A percentile compares a stretch with the other conserved stretches of the same genome.
Conservation (phyloP, 2,329 filamentous ascomycete species). For the Colletotrichum sp. region DNA sequence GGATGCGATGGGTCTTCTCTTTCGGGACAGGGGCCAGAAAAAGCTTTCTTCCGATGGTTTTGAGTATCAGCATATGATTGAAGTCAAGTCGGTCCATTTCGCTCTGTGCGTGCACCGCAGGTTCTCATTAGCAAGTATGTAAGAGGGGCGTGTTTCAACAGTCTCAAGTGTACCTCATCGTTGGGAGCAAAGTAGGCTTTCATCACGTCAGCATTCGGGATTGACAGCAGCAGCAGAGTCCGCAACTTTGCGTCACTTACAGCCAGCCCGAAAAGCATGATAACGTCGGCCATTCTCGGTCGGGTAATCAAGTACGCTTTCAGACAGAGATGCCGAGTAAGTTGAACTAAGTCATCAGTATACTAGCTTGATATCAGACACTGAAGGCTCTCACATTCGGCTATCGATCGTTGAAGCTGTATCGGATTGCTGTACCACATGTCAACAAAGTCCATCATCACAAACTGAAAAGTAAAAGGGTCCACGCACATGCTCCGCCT, state of each 20-base stretch:
- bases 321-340: neutral
- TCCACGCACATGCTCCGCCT: no score
- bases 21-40: neutral
- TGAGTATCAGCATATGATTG: neutral
- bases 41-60: neutral
- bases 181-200: constrained; percentile 35
- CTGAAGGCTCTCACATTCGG: neutral
- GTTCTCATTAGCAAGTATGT: neutral
- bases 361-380: neutral
- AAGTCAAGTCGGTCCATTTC: neutral
- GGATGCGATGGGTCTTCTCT: constrained; percentile 37
- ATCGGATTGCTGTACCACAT: neutral
- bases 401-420: neutral
- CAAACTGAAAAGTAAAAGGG: no score
- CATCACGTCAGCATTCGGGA: neutral
- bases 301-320: neutral
- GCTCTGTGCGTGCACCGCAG: neutral
- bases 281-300: neutral
- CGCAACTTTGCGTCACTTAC: neutral
- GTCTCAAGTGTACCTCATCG: constrained; percentile 29
- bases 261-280: neutral
- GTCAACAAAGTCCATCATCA: no score
- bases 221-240: neutral
- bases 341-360: neutral
- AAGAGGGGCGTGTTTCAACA: neutral